Evolutionary conservation across 148 eudicot genomes (phyloP), one percentile per base, ranked within the genome.

Genomic region (Nepenthes gracilis): DNA sequence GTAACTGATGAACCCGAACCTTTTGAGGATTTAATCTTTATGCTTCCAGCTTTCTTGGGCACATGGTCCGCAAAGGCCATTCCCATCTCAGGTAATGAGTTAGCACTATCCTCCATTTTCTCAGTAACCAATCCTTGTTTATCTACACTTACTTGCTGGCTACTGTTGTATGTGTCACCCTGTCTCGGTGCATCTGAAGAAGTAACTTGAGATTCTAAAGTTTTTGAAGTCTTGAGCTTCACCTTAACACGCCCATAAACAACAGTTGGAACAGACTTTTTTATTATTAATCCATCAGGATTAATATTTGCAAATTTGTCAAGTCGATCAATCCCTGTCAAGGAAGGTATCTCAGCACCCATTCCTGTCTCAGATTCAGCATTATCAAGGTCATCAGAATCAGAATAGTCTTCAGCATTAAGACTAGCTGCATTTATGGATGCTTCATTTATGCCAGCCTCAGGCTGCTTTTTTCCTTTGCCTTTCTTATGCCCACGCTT

Each of bases 231-330:
- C 72, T 84, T 92, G 35, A 92, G 73, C 80, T 78, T 88, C 49
- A 92, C 78, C 78, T 81, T 92, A 15, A 92, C 90, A 55, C 98
- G 83, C 55, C 84, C 87, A 65, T 92, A 92, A 60, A 88, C 98
- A 68, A 75, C 77, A 63, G 74, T 83, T 0, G 81, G 83, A n/a
- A 75, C 66, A 34, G 86, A 77, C 69, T 78, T 80, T 56, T 69
- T 67, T 40, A 59, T 59, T 40, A 59, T 59, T 54, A 68, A 64
- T 36, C 65, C 72, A 8, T 57, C 74, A 47, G 78, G 58, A 72
- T 69, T 73, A 15, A 68, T 32, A 64, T 38, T 69, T 36, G 63
- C 75, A 58, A 58, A 62, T 59, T 71, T 75, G 61, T 70, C 83
- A 32, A 70, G 77, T 56, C 64, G 80, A 57, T 36, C 79, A 35